A percentile compares a stretch with the other conserved stretches of the same genome.
These are phyloP conservation scores for Auriscalpium orientale DNA, from an alignment of 768 basidiomycete species.

Conservation along the genomic window DNA sequence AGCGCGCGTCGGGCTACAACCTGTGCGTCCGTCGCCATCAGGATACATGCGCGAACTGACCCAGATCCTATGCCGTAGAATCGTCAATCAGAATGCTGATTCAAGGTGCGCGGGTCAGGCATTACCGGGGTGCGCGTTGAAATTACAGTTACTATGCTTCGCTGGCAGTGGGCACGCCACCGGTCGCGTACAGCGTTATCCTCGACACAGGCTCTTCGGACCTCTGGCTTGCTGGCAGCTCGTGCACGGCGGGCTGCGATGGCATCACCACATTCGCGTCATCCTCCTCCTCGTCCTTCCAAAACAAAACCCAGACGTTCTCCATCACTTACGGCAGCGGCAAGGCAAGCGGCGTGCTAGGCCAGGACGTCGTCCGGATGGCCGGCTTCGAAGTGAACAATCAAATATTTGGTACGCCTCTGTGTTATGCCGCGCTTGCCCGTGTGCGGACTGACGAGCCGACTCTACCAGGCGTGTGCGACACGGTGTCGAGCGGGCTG, in stretches of 20 bases:
- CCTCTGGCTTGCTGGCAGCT: constrained; percentile 68
- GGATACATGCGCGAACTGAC: background rate
- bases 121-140: constrained; percentile 9
- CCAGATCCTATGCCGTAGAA: constrained; percentile 25
- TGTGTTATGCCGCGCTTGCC: too few species aligned
- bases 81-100: constrained; percentile 62
- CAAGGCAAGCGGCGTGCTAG: constrained; percentile 61
- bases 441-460: background rate
- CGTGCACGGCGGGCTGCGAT: constrained; percentile 42
- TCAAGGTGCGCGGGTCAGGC: constrained; percentile 38
- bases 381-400: constrained; percentile 77
- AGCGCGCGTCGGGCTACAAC: constrained; percentile 19
- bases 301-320: constrained; percentile 48
- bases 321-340: constrained; percentile 79
- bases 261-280: constrained; percentile 41
- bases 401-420: constrained; percentile 64
- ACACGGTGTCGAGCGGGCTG: constrained; percentile 47
- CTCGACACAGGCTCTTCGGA: constrained; percentile 90
- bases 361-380: constrained; percentile 73
- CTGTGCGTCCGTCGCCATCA: constrained; percentile 9
- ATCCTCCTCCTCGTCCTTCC: constrained; percentile 52
- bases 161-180: constrained; percentile 76
- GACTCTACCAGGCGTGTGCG: constrained; percentile 31
- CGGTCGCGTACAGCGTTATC: constrained; percentile 73
- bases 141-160: constrained; percentile 59